Evolutionary conservation across 352 stramenopile species (phyloP).

Genomic region (Blastocystis sp.): DNA sequence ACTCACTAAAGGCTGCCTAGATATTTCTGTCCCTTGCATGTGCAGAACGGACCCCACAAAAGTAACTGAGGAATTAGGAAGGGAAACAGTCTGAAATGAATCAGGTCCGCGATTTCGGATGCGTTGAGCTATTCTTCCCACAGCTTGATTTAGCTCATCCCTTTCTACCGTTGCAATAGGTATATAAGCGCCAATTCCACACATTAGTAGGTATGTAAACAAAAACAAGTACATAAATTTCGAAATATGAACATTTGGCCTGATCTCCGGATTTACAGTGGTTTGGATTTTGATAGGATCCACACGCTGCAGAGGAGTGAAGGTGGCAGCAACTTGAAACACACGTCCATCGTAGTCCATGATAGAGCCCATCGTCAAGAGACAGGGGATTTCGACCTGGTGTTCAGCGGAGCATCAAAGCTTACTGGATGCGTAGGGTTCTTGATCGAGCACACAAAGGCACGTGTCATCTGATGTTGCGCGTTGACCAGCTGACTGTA

Average conservation of each 20-base stretch:
- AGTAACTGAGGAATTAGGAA: not conserved
- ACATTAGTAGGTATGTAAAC: not conserved
- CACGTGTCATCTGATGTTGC: conserved; percentile 22
- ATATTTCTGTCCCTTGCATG: conserved; percentile 1
- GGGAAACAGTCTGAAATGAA: not conserved
- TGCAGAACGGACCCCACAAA: not conserved
- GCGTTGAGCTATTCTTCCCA: not conserved
- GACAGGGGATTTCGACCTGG: conserved; percentile 41
- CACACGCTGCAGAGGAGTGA: conserved; percentile 12
- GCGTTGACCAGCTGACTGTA: conserved; percentile 56
- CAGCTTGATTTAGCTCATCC: not conserved
- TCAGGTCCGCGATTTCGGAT: conserved; percentile 51
- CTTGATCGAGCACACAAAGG: conserved; percentile 48
- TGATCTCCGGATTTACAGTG: not conserved
- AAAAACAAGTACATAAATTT: conserved; percentile 45
- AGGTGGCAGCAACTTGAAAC: conserved; percentile 44
- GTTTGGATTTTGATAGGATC: not conserved
- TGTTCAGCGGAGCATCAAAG: not conserved
- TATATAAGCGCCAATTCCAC: not conserved
- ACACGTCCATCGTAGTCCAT: conserved; percentile 56
- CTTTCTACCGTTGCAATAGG: not conserved
- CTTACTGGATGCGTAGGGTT: not conserved
- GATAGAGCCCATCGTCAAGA: conserved; percentile 41
- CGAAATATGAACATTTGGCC: not conserved
- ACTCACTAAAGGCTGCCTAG: not conserved